phyloP scores from a whole-genome alignment of 805 yeast species.

The Metschnikowia proteae region DNA sequence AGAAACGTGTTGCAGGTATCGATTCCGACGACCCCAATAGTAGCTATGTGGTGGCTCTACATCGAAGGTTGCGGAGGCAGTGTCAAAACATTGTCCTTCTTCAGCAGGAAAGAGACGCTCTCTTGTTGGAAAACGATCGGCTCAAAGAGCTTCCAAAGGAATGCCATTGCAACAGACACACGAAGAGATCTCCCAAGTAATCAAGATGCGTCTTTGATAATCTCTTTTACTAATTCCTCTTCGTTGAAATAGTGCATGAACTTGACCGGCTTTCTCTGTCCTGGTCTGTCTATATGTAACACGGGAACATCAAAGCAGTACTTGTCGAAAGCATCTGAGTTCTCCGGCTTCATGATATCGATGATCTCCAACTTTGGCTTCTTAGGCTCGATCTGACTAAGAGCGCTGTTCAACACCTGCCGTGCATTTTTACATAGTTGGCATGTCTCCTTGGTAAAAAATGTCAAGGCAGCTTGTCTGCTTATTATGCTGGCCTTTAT shows the following conservation, averaged over 20 bases:
- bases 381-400: slow-evolving; percentile 26
- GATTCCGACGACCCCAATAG: slow-evolving; percentile 5
- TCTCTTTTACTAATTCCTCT: slow-evolving; percentile 37
- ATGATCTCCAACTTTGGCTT: slow-evolving; percentile 38
- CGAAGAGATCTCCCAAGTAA: background rate
- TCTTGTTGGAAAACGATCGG: slow-evolving; percentile 4
- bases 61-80: slow-evolving; percentile 8
- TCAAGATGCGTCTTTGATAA: background rate
- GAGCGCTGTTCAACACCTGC: slow-evolving; percentile 42
- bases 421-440: slow-evolving; percentile 66
- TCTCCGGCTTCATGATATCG: slow-evolving; percentile 58
- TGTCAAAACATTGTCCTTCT: slow-evolving; percentile 13
- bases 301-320: slow-evolving; percentile 82
- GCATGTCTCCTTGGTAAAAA: slow-evolving; percentile 69
- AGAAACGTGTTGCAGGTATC: slow-evolving; percentile 1
- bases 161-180: background rate
- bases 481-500: slow-evolving; percentile 1
- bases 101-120: slow-evolving; percentile 14
- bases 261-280: slow-evolving; percentile 46
- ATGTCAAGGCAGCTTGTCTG: slow-evolving; percentile 36
- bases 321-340: slow-evolving; percentile 63
- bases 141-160: slow-evolving; percentile 1
- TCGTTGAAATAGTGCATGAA: slow-evolving; percentile 66
- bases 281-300: slow-evolving; percentile 55
- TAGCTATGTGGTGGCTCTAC: background rate